These are phyloP conservation scores for Phytophthora idaei DNA, from an alignment of 352 stramenopile species.

Conservation along the genomic window DNA sequence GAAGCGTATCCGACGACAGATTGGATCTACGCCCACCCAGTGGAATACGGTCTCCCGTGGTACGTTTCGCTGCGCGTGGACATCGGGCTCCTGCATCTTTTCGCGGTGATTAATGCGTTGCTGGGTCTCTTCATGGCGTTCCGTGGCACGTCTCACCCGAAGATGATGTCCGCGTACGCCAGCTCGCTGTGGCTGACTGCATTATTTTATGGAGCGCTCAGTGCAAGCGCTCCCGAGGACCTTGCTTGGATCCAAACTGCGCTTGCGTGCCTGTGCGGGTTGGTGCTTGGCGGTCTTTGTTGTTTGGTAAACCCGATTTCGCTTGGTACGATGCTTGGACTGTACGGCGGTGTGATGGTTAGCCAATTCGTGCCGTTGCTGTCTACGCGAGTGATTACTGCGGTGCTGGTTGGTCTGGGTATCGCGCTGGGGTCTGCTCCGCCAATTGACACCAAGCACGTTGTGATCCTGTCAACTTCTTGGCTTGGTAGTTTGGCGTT, in stretches of 20 bases:
- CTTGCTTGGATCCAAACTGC: constrained; percentile 71
- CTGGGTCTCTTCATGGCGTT: constrained; percentile 65
- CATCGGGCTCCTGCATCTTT: constrained; percentile 44
- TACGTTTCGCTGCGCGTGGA: constrained; percentile 75
- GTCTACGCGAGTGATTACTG: constrained; percentile 61
- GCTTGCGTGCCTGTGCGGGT: constrained; percentile 71
- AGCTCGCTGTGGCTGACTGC: constrained; percentile 67
- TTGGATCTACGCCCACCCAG: constrained; percentile 92
- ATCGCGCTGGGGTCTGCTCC: constrained; percentile 46
- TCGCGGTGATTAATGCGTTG: constrained; percentile 65
- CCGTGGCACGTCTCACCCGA: constrained; percentile 54
- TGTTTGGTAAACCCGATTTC: constrained; percentile 64
- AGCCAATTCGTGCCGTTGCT: constrained; percentile 76
- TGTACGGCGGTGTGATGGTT: constrained; percentile 64
- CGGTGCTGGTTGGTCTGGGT: constrained; percentile 46
- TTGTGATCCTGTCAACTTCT: constrained; percentile 72
- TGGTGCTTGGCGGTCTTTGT: constrained; percentile 73
- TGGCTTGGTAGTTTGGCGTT: constrained; percentile 69
- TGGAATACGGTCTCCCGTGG: constrained; percentile 84
- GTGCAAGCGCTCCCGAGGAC: constrained; percentile 46
- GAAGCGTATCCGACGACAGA: constrained; percentile 87
- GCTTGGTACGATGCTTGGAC: constrained; percentile 66
- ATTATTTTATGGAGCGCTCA: constrained; percentile 75
- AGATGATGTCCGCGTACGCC: constrained; percentile 60
- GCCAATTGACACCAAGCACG: constrained; percentile 55